A percentile compares a stretch with the other conserved stretches of the same genome.
Conservation (phyloP, 2,329 filamentous ascomycete genomes). For the Ophiostoma tasmaniense region DNA sequence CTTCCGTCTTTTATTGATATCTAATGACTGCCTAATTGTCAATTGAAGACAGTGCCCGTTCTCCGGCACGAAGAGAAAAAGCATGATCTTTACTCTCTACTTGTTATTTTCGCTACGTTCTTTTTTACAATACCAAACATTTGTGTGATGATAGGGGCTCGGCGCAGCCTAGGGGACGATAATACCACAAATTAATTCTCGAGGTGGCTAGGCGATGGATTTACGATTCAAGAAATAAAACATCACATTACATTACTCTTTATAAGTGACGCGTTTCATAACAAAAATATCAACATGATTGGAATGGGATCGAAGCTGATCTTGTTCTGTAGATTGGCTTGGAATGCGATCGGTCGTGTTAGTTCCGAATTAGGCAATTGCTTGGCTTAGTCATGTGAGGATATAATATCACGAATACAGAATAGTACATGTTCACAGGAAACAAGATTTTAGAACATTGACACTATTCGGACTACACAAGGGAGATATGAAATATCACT, state of each 20-base stretch:
- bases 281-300: not conserved
- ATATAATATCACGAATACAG: not conserved
- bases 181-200: conserved; percentile 14
- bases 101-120: conserved; percentile 11
- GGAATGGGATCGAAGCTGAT: not conserved
- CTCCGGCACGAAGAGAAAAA: not conserved
- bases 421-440: no score
- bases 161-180: conserved; percentile 11
- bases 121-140: conserved; percentile 15
- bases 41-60: not conserved
- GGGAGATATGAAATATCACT: not conserved
- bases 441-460: no score
- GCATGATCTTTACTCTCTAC: not conserved
- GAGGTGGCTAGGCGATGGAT: conserved; percentile 7
- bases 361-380: not conserved
- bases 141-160: conserved; percentile 6
- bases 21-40: conserved; percentile 1
- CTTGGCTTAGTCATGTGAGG: not conserved
- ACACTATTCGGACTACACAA: not conserved
- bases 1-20: conserved; percentile 3
- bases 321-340: not conserved
- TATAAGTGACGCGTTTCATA: not conserved
- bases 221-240: not conserved
- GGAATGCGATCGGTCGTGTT: not conserved
- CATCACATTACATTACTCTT: not conserved